phyloP scores from a whole-genome alignment of 495 filamentous ascomycete genomes.

The Aspergillus asperescens region DNA sequence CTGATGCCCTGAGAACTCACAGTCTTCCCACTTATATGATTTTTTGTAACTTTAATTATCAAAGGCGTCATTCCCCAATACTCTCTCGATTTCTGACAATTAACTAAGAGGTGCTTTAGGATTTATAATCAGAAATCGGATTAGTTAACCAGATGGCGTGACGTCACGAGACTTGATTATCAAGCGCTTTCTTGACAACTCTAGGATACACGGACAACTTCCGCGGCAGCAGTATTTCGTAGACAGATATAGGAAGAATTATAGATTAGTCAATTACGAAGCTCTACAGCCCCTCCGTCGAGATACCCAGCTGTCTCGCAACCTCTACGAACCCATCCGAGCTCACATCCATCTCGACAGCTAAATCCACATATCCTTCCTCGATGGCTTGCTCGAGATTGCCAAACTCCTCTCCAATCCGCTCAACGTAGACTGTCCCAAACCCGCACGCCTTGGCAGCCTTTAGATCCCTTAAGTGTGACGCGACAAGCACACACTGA shows the following conservation, averaged over 20 bases:
- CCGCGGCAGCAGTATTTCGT: background rate
- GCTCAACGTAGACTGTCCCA: conserved; percentile 70
- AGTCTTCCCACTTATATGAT: no score
- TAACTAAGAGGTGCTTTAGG: background rate
- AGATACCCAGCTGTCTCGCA: conserved; percentile 28
- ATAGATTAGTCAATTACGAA: background rate
- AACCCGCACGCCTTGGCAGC: conserved; percentile 61
- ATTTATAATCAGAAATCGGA: background rate
- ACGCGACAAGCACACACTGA: conserved; percentile 74
- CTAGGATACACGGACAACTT: background rate
- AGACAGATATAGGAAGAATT: background rate
- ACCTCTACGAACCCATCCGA: conserved; percentile 31
- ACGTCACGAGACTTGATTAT: background rate
- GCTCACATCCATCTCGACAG: conserved; percentile 18
- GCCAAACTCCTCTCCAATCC: conserved; percentile 60
- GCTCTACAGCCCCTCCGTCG: background rate
- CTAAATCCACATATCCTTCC: conserved; percentile 52
- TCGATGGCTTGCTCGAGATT: conserved; percentile 42
- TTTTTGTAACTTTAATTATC: no score
- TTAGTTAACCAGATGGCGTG: background rate
- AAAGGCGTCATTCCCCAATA: no score
- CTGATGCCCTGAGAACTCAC: no score
- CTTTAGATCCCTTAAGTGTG: conserved; percentile 64
- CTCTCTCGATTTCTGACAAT: no score
- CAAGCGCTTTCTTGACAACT: no score